phyloP scores from a whole-genome alignment of 2,329 filamentous ascomycete species.

The Epichloe sylvatica region DNA sequence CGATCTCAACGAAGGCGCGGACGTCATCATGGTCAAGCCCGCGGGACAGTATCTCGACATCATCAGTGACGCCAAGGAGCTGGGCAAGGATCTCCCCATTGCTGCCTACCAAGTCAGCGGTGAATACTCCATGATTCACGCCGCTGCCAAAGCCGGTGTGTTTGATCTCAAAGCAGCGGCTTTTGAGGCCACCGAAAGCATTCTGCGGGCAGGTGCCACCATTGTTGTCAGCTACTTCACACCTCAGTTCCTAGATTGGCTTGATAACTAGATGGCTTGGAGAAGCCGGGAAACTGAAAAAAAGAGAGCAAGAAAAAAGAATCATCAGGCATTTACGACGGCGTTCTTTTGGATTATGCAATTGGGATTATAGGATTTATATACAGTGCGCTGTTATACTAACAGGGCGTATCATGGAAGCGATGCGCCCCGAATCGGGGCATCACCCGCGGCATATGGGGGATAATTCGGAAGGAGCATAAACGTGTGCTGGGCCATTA shows the following conservation, averaged over 20 bases:
- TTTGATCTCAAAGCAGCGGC: slow-evolving; percentile 93
- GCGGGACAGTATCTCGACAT: slow-evolving; percentile 93
- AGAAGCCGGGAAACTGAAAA: not conserved
- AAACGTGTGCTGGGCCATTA: not conserved
- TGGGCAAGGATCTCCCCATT: slow-evolving; percentile 80
- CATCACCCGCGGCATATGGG: not conserved
- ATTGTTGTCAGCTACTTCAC: slow-evolving; percentile 94
- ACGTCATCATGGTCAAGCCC: slow-evolving; percentile 99
- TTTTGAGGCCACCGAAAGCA: slow-evolving; percentile 86
- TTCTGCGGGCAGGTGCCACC: slow-evolving; percentile 79
- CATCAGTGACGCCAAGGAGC: slow-evolving; percentile 90
- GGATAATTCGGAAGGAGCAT: not conserved
- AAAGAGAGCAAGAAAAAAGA: not conserved
- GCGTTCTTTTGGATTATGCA: not conserved
- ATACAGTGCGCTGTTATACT: not conserved
- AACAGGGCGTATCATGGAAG: not conserved
- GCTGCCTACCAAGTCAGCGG: slow-evolving; percentile 96
- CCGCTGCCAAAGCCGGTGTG: slow-evolving; percentile 86
- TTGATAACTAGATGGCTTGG: slow-evolving; percentile 31
- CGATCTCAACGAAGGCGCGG: slow-evolving; percentile 86
- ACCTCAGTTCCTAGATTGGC: slow-evolving; percentile 60
- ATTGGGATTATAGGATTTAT: not conserved
- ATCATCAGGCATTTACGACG: not conserved
- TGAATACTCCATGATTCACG: slow-evolving; percentile 96
- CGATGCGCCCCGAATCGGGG: not conserved